Evolutionary conservation across 306 rosid genomes (phyloP).

Genomic region (Sechiopsis laciniata): DNA sequence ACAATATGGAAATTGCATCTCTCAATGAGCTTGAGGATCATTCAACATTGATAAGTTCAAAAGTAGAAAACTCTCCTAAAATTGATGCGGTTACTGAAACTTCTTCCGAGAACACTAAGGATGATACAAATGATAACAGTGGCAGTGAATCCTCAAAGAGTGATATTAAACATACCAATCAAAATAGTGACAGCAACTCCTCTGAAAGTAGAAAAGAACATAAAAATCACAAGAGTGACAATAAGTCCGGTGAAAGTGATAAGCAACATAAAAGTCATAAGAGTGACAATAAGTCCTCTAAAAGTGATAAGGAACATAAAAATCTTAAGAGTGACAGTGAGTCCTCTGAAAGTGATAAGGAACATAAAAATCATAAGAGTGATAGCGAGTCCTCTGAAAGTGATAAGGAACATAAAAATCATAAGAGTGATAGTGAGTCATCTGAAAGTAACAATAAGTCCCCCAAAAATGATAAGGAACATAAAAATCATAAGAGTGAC

Average conservation of each 20-base stretch:
- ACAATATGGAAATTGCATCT: conserved; percentile 26
- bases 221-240: too few species aligned
- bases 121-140: not conserved
- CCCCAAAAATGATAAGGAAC: too few species aligned
- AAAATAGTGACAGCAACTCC: too few species aligned
- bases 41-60: conserved; percentile 23
- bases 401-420: conserved; percentile 25
- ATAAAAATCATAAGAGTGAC: not conserved
- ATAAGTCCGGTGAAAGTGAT: too few species aligned
- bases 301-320: conserved; percentile 26
- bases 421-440: conserved; percentile 24
- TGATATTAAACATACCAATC: not conserved
- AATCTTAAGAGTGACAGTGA: conserved; percentile 25
- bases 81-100: conserved; percentile 29
- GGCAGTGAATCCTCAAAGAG: too few species aligned
- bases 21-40: conserved; percentile 26
- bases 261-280: conserved; percentile 1
- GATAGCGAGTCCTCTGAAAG: conserved; percentile 23
- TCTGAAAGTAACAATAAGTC: not conserved
- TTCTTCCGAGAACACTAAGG: conserved; percentile 25
- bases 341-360: conserved; percentile 22
- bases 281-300: conserved; percentile 24
- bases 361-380: conserved; percentile 26
- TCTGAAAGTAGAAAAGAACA: too few species aligned
- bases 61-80: conserved; percentile 26